phyloP scores from a whole-genome alignment of 192 early-diverging fungal species.

The Umbelopsis isabellina region DNA sequence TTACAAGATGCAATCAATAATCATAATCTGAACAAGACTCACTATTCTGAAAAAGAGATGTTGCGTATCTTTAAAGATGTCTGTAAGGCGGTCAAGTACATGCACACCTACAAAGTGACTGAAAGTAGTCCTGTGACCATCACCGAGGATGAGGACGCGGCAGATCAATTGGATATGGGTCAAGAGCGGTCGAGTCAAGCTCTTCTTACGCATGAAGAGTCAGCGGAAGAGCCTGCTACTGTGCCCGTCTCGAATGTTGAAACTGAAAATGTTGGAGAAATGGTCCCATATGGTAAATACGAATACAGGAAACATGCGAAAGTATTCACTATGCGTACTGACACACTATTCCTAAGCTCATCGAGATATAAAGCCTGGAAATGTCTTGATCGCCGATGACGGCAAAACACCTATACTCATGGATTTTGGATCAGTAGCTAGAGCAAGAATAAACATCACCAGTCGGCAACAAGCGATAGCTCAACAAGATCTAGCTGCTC shows the following conservation, averaged over 20 bases:
- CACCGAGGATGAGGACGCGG: slow-evolving; percentile 36
- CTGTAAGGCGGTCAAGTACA: slow-evolving; percentile 57
- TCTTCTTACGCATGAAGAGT: slow-evolving; percentile 22
- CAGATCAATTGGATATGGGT: slow-evolving; percentile 32
- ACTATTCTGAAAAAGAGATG: slow-evolving; percentile 61
- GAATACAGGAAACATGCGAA: neutral
- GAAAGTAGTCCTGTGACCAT: slow-evolving; percentile 27
- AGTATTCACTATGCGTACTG: neutral
- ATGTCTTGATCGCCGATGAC: slow-evolving; percentile 70
- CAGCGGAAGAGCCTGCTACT: slow-evolving; percentile 5
- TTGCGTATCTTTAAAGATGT: slow-evolving; percentile 60
- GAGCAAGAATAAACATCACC: slow-evolving; percentile 57
- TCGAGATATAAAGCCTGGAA: slow-evolving; percentile 79
- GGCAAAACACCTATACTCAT: slow-evolving; percentile 69
- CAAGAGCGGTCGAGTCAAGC: slow-evolving; percentile 45
- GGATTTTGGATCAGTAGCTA: slow-evolving; percentile 75
- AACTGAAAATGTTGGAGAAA: slow-evolving; percentile 23
- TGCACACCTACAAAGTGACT: slow-evolving; percentile 59
- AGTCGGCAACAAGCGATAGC: slow-evolving; percentile 61
- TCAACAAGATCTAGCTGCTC: slow-evolving; percentile 71
- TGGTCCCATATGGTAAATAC: slow-evolving; percentile 38
- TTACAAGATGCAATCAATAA: slow-evolving; percentile 59
- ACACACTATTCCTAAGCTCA: slow-evolving; percentile 51
- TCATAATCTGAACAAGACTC: slow-evolving; percentile 49
- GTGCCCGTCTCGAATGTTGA: slow-evolving; percentile 11